These are phyloP conservation scores for Steccherinum ochraceum DNA, from an alignment of 768 basidiomycete genomes.

Conservation along the genomic window DNA sequence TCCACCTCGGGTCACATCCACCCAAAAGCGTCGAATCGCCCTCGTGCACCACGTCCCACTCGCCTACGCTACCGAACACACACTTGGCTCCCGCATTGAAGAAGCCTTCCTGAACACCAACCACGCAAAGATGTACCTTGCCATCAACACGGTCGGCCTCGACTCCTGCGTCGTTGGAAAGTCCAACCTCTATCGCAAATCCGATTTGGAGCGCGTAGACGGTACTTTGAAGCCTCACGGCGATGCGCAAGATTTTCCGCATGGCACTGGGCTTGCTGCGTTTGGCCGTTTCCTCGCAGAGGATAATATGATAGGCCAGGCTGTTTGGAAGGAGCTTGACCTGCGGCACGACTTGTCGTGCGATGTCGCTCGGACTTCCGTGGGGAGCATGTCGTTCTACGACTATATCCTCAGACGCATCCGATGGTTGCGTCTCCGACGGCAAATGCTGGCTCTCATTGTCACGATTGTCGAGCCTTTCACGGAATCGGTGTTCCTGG, in stretches of 20 bases:
- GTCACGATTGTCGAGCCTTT: slow-evolving; percentile 91
- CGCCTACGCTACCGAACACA: slow-evolving; percentile 62
- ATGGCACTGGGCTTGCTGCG: slow-evolving; percentile 57
- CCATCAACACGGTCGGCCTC: slow-evolving; percentile 81
- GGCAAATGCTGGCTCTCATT: slow-evolving; percentile 74
- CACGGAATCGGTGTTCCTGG: slow-evolving; percentile 78
- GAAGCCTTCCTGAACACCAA: slow-evolving; percentile 95
- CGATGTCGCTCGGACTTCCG: slow-evolving; percentile 83
- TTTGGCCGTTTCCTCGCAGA: slow-evolving; percentile 92
- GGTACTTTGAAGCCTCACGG: slow-evolving; percentile 51
- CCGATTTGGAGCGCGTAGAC: slow-evolving; percentile 74
- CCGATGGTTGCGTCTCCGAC: slow-evolving; percentile 96
- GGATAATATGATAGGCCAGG: slow-evolving; percentile 94
- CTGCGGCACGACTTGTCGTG: slow-evolving; percentile 85
- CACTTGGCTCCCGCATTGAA: slow-evolving; percentile 80
- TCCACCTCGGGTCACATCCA: slow-evolving; percentile 26
- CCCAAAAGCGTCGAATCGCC: slow-evolving; percentile 49
- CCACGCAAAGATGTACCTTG: slow-evolving; percentile 97
- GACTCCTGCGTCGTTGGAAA: slow-evolving; percentile 98
- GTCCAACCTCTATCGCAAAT: slow-evolving; percentile 88
- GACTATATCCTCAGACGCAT: slow-evolving; percentile 88
- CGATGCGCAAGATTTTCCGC: slow-evolving; percentile 20
- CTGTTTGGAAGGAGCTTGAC: slow-evolving; percentile 90
- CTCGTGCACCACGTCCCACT: slow-evolving; percentile 96
- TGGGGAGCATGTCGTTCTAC: slow-evolving; percentile 79